Percentiles rank a stretch among this genome's conserved stretches.
phyloP scores from a whole-genome alignment of 179 eudicot genomes.

The Spergularia azorica region DNA sequence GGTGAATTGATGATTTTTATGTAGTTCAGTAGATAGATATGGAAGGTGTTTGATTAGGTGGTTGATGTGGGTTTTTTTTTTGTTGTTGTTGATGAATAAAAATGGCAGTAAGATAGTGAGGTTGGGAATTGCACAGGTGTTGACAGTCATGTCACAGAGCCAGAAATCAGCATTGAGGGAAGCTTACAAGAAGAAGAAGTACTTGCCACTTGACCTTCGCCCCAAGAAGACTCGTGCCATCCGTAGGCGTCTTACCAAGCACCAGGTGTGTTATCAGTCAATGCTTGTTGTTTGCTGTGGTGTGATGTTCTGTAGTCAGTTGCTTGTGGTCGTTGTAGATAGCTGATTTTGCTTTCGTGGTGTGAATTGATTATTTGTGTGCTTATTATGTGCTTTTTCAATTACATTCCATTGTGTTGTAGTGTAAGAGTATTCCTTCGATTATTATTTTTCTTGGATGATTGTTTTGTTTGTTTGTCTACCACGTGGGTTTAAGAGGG shows the following conservation, averaged over 20 bases:
- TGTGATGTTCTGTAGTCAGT: background rate
- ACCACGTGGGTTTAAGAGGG: too few species aligned
- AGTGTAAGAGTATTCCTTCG: too few species aligned
- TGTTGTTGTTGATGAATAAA: slow-evolving; percentile 3
- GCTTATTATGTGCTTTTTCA: background rate
- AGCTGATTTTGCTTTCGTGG: background rate
- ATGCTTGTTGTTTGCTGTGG: background rate
- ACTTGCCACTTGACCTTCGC: slow-evolving; percentile 77
- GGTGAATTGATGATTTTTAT: too few species aligned
- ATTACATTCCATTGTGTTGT: too few species aligned
- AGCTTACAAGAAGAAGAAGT: slow-evolving; percentile 78
- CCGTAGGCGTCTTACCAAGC: slow-evolving; percentile 78
- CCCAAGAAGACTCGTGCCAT: slow-evolving; percentile 89
- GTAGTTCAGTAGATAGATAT: too few species aligned
- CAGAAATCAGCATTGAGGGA: slow-evolving; percentile 71
- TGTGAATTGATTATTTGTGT: background rate
- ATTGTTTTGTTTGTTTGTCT: too few species aligned
- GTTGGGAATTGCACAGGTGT: slow-evolving; percentile 73
- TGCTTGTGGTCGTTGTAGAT: background rate
- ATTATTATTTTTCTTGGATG: too few species aligned
- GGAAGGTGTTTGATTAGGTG: background rate
- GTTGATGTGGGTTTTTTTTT: background rate
- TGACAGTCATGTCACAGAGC: slow-evolving; percentile 75
- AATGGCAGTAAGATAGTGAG: slow-evolving; percentile 72
- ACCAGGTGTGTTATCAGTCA: slow-evolving; percentile 48